Evolutionary conservation across 805 yeast genomes (phyloP), one percentile per base, ranked within the genome.

Genomic region (Barnettozyma wickerhamii): DNA sequence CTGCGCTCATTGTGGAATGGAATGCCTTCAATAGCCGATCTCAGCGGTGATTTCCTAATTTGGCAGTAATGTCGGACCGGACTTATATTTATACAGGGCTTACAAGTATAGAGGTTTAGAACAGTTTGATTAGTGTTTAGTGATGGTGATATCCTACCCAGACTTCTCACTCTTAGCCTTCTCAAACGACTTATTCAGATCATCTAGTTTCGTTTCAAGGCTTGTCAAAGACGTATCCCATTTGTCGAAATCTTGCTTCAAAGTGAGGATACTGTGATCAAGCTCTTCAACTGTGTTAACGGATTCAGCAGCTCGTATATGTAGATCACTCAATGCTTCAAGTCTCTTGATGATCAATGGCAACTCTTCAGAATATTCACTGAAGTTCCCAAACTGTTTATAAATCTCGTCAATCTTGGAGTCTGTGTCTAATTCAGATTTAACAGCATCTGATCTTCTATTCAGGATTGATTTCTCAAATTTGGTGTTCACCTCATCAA

Each of bases 271-370:
- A 4, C 38, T 42, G 4, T 30, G 15, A 30, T 58, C 58, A 29
- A 60, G 36, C 2, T 42, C 35, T 15, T 53, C 51, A 2, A 51
- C 48, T 2, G 53, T 34, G 4, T 42, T 46, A 15, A 50, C 46
- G 3, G 55, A 40, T 5, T 49, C 45, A 1, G 47, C 42, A 2
- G 55, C 27, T 2, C 45, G 42, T 7, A 48, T 28, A 35, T 59
- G 63, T 7, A 62, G 28, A 2, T 42, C 52, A 32, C 51, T 49
- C 18, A 62, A 30, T 0, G 59, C 45, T 35, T 53, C 52, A 14
- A 63, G 27, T 23, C 66, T 46, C 21, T 55, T 49, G 12, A 58
- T 36, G 2, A 62, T 33, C 4, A 45, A 46, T 1, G 66, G 66
- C 1, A 63, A 29, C 10, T 51, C 50, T 7, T 51, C 46, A 4